Base-by-base conservation (phyloP, 2,329 filamentous ascomycete species). In the Phyllosticta citribraziliensis region DNA sequence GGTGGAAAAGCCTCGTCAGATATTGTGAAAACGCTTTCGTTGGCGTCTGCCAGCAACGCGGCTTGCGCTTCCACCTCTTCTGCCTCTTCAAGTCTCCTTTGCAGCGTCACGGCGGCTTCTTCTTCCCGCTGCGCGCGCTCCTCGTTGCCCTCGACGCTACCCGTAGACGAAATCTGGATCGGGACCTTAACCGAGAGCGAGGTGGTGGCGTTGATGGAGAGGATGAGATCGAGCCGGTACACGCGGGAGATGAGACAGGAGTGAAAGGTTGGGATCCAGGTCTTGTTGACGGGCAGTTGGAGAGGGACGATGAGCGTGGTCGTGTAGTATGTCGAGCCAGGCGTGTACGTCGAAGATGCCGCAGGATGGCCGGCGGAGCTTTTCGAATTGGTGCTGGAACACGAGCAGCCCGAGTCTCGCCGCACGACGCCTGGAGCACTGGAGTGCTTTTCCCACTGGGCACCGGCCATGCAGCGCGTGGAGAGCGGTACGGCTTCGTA, bases 181-280 rank as follows among this genome's bases (percentile, higher is more conserved):
- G 78, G 78, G 0, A 80, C 66, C 59, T 77, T 78, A 52, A 80
- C 67, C 8, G 70, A 69, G 33, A 79, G 59, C 3, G 56, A 53
- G 60, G 71, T 72, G 58, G 75, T 71, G 55, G 76, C 76, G 0
- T 80, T 79, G 56, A 83, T 78, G 3, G 80, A 78, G 22, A 89
- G 72, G 14, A 77, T 75, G 61, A 89, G 72, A 58, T 84, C 81
- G 14, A 90, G 78, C 3, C 76, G 72, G 70, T 90, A 89, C 19
- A 79, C 74, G 58, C 87, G 79, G n/a, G 83, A 84, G 53, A 84
- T 75, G 58, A 89, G 79, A 70, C 87, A 90, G 50, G 82, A 80
- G 74, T 88, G 84, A 74, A 89, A 90, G 2, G 85, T 86, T 1
- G 87, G 87, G 20, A 87, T 74, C 69, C 87, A 87, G 25, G 79